These are phyloP conservation scores for Xylaria sp. DNA, from an alignment of 2,329 filamentous ascomycete species.

Conservation along the genomic window DNA sequence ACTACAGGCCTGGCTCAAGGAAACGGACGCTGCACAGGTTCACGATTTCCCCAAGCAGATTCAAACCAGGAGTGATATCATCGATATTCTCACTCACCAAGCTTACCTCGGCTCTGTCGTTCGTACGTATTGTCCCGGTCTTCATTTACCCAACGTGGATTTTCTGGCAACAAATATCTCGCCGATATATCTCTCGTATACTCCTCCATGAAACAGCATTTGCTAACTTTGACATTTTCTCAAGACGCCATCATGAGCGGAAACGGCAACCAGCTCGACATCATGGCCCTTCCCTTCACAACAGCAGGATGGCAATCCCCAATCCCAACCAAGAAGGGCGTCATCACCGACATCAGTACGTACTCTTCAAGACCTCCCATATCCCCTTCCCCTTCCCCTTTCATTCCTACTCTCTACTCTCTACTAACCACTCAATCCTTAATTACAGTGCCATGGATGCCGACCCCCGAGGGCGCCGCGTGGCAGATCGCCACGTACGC, in stretches of 20 bases:
- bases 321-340: conserved; percentile 54
- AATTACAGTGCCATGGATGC: conserved; percentile 49
- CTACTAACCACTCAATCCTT: conserved; percentile 10
- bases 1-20: conserved; percentile 57
- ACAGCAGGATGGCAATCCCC: conserved; percentile 54
- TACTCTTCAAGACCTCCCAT: background rate
- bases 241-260: conserved; percentile 58
- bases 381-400: background rate
- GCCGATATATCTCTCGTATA: background rate
- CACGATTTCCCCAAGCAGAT: conserved; percentile 55
- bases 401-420: background rate
- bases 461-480: conserved; percentile 50
- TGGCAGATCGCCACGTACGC: conserved; percentile 53
- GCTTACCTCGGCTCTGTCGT: conserved; percentile 52
- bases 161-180: background rate
- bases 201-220: background rate
- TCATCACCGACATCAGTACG: conserved; percentile 46
- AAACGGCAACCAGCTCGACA: conserved; percentile 50
- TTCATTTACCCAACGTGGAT: background rate
- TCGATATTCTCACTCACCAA: conserved; percentile 56
- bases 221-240: conserved; percentile 10
- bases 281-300: conserved; percentile 56
- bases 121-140: conserved; percentile 19
- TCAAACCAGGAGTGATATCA: conserved; percentile 46
- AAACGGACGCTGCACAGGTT: conserved; percentile 53